These are phyloP conservation scores for Phyllosticta citrichinensis DNA, from an alignment of 2,329 filamentous ascomycete species.

Conservation along the genomic window DNA sequence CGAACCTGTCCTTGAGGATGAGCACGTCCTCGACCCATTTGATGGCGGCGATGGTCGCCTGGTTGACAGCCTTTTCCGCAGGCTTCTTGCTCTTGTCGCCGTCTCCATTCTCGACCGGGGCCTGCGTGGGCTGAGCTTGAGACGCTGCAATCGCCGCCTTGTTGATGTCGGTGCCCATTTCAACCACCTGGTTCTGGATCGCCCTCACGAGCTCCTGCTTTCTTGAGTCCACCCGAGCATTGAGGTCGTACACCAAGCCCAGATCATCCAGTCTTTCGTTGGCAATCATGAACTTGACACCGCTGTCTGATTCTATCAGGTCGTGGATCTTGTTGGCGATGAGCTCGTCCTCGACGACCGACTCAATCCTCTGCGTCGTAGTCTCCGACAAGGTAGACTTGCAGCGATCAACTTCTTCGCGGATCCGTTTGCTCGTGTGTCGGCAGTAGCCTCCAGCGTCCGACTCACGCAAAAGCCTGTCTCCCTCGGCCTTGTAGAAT, in stretches of 20 bases:
- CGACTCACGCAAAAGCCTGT: conserved; percentile 61
- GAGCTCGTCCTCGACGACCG: conserved; percentile 70
- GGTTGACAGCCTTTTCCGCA: conserved; percentile 49
- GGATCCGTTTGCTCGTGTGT: conserved; percentile 62
- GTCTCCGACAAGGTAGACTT: conserved; percentile 66
- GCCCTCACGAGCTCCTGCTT: conserved; percentile 61
- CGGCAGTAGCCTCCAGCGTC: conserved; percentile 77
- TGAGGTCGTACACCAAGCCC: conserved; percentile 68
- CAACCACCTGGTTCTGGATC: conserved; percentile 64
- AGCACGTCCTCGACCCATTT: conserved; percentile 94
- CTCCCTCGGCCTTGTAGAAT: conserved; percentile 71
- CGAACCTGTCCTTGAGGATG: conserved; percentile 78
- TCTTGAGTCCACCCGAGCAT: conserved; percentile 64
- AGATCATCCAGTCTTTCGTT: conserved; percentile 75
- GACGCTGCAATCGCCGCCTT: conserved; percentile 47
- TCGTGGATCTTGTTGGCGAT: conserved; percentile 69
- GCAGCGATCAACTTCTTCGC: conserved; percentile 75
- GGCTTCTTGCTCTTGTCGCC: conserved; percentile 42
- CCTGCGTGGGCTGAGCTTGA: conserved; percentile 44
- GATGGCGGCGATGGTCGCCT: conserved; percentile 77
- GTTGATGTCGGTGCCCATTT: conserved; percentile 77
- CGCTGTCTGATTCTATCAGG: conserved; percentile 78
- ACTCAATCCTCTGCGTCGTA: conserved; percentile 62
- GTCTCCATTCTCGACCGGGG: conserved; percentile 26
- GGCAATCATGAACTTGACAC: conserved; percentile 81